phyloP scores from a whole-genome alignment of 306 rosid species.

The Pterocarpus macrocarpus region DNA sequence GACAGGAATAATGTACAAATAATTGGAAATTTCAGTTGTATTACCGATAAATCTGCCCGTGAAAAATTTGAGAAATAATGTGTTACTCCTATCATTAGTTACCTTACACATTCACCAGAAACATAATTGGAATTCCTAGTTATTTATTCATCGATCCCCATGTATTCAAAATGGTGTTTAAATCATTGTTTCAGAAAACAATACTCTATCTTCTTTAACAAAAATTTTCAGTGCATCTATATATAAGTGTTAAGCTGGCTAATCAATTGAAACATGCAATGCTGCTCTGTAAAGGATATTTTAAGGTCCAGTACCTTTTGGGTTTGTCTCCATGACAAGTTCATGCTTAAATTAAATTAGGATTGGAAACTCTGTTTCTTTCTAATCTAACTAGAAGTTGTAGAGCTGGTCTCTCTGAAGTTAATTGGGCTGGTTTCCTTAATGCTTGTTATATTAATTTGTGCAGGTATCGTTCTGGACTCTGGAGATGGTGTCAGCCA shows the following conservation, averaged over 20 bases:
- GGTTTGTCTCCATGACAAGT: background rate
- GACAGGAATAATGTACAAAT: no score
- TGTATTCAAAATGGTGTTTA: background rate
- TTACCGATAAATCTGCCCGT: no score
- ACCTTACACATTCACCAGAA: background rate
- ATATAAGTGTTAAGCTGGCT: background rate
- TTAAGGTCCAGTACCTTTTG: background rate
- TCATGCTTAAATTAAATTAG: background rate
- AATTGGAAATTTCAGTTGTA: no score
- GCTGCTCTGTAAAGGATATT: background rate
- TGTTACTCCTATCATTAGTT: background rate
- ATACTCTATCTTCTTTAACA: background rate
- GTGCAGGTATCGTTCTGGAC: conserved; percentile 83
- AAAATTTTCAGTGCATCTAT: background rate
- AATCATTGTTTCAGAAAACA: background rate
- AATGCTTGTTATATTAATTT: conserved; percentile 6
- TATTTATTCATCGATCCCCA: no score
- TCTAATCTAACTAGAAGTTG: conserved; percentile 5
- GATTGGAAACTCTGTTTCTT: background rate
- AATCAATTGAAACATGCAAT: background rate
- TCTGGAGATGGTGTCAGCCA: conserved; percentile 95
- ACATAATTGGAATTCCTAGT: background rate
- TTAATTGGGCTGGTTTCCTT: conserved; percentile 10
- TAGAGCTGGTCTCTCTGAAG: background rate
- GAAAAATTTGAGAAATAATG: no score